Evolutionary conservation across 257 asterid species (phyloP).

Genomic region (Anisodus tanguticus): DNA sequence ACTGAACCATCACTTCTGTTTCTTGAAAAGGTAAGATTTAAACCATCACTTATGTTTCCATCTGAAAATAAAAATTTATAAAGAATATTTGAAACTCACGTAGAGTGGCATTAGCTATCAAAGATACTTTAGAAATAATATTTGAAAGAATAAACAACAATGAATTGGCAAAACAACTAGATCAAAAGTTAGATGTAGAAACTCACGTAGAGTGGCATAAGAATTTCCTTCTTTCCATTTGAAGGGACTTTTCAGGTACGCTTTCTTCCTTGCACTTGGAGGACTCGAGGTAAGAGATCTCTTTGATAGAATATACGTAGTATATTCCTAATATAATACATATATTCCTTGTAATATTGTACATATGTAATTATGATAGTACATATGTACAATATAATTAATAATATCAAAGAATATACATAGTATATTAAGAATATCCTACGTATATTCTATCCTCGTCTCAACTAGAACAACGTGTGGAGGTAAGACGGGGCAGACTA

Average conservation of each 20-base stretch:
- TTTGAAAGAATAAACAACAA: not conserved
- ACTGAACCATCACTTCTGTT: not conserved
- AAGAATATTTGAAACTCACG: not conserved
- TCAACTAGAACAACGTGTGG: constrained; percentile 60
- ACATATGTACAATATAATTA: too few relatives aligned
- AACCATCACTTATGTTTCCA: not conserved
- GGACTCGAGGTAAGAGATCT: constrained; percentile 73
- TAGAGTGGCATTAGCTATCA: not conserved
- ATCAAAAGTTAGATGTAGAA: not conserved
- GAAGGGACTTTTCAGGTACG: constrained; percentile 66
- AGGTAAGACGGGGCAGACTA: constrained; percentile 89
- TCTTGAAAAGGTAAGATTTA: too few relatives aligned
- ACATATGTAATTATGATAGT: too few relatives aligned
- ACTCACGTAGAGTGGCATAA: constrained; percentile 65
- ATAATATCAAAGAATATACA: too few relatives aligned
- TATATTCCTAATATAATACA: too few relatives aligned
- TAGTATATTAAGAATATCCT: too few relatives aligned
- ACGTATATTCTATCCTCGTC: not conserved
- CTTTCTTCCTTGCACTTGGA: constrained; percentile 67
- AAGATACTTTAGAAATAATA: not conserved
- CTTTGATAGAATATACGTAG: constrained; percentile 34
- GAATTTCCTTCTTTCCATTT: constrained; percentile 88
- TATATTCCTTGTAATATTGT: too few relatives aligned
- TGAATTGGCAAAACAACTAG: not conserved
- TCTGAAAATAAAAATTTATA: not conserved